These are phyloP conservation scores for Dalbergia oliveri DNA, from an alignment of 306 rosid genomes.

Conservation along the genomic window DNA sequence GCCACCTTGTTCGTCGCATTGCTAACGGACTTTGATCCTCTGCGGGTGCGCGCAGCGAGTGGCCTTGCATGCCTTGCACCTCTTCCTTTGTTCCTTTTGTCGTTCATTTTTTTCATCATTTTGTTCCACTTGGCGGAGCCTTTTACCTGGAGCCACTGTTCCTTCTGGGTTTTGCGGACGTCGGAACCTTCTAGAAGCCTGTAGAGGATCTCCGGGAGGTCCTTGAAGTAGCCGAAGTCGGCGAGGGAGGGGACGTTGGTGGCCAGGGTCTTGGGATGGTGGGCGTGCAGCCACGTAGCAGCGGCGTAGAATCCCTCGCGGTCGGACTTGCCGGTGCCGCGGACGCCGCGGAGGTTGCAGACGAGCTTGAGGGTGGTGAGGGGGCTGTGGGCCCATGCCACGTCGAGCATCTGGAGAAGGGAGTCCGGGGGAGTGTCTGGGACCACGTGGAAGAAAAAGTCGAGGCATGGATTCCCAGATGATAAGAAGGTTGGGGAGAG, in stretches of 20 bases:
- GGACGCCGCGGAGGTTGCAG: slow-evolving; percentile 70
- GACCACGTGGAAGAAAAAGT: slow-evolving; percentile 5
- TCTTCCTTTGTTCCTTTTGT: too few relatives aligned
- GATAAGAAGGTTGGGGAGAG: background rate
- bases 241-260: slow-evolving; percentile 62
- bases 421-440: background rate
- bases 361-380: slow-evolving; percentile 72
- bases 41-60: background rate
- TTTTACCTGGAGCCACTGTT: slow-evolving; percentile 38
- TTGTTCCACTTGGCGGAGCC: background rate
- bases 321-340: slow-evolving; percentile 78
- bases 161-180: slow-evolving; percentile 45
- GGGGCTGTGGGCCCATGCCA: slow-evolving; percentile 39
- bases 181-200: slow-evolving; percentile 63
- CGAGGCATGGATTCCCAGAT: background rate
- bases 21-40: background rate
- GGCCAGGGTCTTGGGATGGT: slow-evolving; percentile 74
- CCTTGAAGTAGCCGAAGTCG: slow-evolving; percentile 76
- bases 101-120: background rate
- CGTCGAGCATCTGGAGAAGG: background rate
- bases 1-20: background rate
- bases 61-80: too few relatives aligned
- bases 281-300: slow-evolving; percentile 62
- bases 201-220: slow-evolving; percentile 76
- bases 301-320: slow-evolving; percentile 57